These are phyloP conservation scores for Linnemannia exigua DNA, from an alignment of 192 early-diverging fungal genomes.

Conservation along the genomic window DNA sequence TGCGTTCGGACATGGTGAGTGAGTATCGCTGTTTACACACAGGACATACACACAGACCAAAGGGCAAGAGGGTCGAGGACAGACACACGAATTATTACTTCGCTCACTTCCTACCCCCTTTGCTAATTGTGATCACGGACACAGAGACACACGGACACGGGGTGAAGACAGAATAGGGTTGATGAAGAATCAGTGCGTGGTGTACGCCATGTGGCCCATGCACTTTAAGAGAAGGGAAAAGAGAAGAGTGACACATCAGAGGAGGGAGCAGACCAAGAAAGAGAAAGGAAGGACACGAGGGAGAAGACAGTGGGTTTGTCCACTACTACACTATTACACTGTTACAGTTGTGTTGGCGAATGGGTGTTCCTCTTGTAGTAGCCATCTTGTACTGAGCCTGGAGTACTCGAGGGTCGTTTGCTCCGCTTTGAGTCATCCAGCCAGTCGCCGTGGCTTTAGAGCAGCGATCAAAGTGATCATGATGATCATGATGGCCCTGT, in stretches of 20 bases:
- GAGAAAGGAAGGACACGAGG: background rate
- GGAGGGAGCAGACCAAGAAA: background rate
- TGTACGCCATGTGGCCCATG: constrained; percentile 18
- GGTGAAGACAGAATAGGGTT: background rate
- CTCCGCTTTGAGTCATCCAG: no score
- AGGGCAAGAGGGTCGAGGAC: background rate
- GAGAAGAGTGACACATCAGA: background rate
- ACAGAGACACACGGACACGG: background rate
- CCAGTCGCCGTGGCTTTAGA: background rate
- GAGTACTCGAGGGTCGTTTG: no score
- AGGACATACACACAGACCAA: background rate
- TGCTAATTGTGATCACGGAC: background rate
- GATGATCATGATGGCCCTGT: no score
- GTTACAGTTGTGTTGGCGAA: no score
- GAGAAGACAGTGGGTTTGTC: no score
- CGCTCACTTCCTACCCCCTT: background rate
- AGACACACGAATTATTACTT: background rate
- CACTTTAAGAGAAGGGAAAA: background rate
- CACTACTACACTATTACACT: no score
- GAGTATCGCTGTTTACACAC: background rate
- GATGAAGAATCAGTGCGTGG: background rate
- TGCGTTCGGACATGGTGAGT: background rate
- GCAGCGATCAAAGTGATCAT: no score
- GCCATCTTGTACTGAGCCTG: no score
- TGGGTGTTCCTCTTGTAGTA: background rate